Conservation (phyloP, 805 yeast genomes). For the Teunomyces barrocoloradensis region DNA sequence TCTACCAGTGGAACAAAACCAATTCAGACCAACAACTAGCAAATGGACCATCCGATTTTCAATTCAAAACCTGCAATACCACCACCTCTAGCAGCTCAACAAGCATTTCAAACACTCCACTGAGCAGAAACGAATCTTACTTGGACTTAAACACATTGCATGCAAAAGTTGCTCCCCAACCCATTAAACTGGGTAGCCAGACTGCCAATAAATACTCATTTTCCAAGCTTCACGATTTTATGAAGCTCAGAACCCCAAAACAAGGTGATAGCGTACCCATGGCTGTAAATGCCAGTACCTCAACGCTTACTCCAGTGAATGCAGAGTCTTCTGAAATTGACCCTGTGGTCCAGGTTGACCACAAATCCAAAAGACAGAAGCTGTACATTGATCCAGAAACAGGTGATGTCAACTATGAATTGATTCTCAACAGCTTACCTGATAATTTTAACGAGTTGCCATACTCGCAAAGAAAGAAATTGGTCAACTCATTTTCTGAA, state of each 20-base stretch:
- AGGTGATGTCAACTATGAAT: constrained; percentile 38
- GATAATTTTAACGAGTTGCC: constrained; percentile 54
- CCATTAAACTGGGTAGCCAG: constrained; percentile 22
- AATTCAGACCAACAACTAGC: constrained; percentile 14
- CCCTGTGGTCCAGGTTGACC: constrained; percentile 10
- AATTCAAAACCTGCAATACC: background rate
- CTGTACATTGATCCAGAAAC: constrained; percentile 17
- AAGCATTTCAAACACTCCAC: constrained; percentile 22
- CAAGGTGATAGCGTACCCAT: background rate
- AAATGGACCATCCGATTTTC: background rate
- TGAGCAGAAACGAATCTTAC: constrained; percentile 35
- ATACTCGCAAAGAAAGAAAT: constrained; percentile 57
- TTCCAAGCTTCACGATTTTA: constrained; percentile 22
- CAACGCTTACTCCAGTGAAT: constrained; percentile 10
- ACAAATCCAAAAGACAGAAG: constrained; percentile 24
- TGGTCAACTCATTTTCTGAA: constrained; percentile 35
- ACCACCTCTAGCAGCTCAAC: constrained; percentile 9
- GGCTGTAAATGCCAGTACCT: constrained; percentile 6
- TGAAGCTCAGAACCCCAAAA: constrained; percentile 18
- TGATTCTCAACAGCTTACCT: constrained; percentile 46
- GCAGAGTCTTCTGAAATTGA: background rate
- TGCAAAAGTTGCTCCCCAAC: constrained; percentile 44
- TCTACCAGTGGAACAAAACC: constrained; percentile 46
- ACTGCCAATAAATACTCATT: constrained; percentile 12
- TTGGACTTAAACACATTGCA: constrained; percentile 41